Evolutionary conservation across 2,329 filamentous ascomycete species (phyloP).

Genomic region (Periconia digitata): DNA sequence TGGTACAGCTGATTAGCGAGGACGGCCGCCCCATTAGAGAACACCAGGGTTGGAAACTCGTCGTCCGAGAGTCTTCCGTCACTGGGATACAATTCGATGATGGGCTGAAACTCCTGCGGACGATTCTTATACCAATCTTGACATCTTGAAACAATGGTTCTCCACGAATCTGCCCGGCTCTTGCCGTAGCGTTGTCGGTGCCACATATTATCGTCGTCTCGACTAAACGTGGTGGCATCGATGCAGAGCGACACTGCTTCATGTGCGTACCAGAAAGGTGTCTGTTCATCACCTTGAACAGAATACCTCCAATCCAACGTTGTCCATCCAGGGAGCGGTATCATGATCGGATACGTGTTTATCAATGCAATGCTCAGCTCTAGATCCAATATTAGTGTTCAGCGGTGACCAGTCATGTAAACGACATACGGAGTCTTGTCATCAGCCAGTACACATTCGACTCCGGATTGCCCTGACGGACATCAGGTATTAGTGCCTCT

Average conservation of each 20-base stretch:
- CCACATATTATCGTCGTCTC: slow-evolving; percentile 23
- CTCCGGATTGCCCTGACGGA: slow-evolving; percentile 6
- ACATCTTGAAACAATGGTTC: slow-evolving; percentile 15
- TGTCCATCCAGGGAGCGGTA: slow-evolving; percentile 14
- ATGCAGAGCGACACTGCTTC: slow-evolving; percentile 20
- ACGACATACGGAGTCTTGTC: slow-evolving; percentile 18
- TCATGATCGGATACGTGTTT: slow-evolving; percentile 5
- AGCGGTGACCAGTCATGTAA: too few species aligned
- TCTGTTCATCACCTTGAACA: not conserved
- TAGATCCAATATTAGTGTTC: slow-evolving; percentile 7
- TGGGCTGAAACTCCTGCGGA: slow-evolving; percentile 26
- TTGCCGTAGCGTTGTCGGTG: slow-evolving; percentile 20
- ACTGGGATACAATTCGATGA: slow-evolving; percentile 34
- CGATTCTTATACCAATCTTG: slow-evolving; percentile 24
- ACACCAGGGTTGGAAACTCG: slow-evolving; percentile 48
- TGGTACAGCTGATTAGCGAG: slow-evolving; percentile 60
- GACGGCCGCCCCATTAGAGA: slow-evolving; percentile 48
- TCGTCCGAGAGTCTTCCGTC: slow-evolving; percentile 22
- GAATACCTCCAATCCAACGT: slow-evolving; percentile 1
- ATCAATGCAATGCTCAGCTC: slow-evolving; percentile 21
- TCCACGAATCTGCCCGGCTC: slow-evolving; percentile 24
- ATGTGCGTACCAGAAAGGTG: slow-evolving; percentile 15
- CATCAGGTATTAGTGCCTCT: slow-evolving; percentile 8
- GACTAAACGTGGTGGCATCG: slow-evolving; percentile 20
- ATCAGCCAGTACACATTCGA: slow-evolving; percentile 19